These are phyloP conservation scores for Candida sonorensis DNA, from an alignment of 805 yeast species.

Conservation along the genomic window DNA sequence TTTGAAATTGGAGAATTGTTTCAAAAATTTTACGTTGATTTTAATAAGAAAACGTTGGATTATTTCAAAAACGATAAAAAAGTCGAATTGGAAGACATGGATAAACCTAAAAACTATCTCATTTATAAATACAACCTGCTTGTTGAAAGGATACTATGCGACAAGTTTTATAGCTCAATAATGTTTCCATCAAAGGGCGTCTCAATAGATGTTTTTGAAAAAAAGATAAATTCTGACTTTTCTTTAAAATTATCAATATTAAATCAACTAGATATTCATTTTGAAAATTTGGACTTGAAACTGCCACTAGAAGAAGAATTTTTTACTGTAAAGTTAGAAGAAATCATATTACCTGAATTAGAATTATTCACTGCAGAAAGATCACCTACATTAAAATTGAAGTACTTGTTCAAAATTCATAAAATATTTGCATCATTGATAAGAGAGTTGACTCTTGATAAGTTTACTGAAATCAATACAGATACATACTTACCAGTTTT, in stretches of 20 bases:
- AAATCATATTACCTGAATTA: constrained; percentile 22
- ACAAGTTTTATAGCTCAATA: constrained; percentile 27
- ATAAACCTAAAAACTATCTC: constrained; percentile 9
- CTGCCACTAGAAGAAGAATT: constrained; percentile 19
- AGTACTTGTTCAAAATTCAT: constrained; percentile 25
- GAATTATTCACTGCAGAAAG: constrained; percentile 26
- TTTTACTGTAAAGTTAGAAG: constrained; percentile 17
- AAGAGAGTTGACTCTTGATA: constrained; percentile 10
- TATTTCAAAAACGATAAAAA: constrained; percentile 14
- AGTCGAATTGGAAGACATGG: constrained; percentile 19
- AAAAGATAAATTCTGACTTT: constrained; percentile 19
- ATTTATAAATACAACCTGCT: constrained; percentile 22
- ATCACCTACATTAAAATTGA: constrained; percentile 29
- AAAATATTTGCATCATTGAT: constrained; percentile 21
- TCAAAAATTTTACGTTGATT: constrained; percentile 27
- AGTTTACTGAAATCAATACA: constrained; percentile 18
- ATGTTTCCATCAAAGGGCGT: constrained; percentile 26
- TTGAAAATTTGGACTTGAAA: constrained; percentile 24
- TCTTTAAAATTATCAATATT: constrained; percentile 22
- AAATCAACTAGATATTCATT: constrained; percentile 17
- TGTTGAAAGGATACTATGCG: constrained; percentile 27
- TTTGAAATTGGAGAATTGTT: constrained; percentile 29
- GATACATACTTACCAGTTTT: constrained; percentile 29
- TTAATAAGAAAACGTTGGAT: constrained; percentile 14
- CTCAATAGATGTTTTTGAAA: constrained; percentile 25